These are phyloP conservation scores for Microsporum canis DNA, from an alignment of 2,329 filamentous ascomycete species.

Conservation along the genomic window DNA sequence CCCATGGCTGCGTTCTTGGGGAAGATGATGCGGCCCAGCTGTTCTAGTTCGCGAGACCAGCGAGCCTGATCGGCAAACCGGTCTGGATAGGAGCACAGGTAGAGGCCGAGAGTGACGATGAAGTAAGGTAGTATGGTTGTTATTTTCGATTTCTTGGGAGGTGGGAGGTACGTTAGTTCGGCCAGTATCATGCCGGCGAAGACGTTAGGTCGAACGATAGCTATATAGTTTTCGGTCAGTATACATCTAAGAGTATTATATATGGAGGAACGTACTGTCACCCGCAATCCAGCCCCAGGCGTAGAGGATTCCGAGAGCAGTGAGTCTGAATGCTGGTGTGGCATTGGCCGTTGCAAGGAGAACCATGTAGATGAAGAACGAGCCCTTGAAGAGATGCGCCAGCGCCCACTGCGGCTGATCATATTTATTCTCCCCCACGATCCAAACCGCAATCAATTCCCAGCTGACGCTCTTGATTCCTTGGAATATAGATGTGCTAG, in stretches of 20 bases:
- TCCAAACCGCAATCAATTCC: constrained; percentile 44
- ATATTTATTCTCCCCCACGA: constrained; percentile 40
- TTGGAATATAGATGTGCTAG: constrained; percentile 29
- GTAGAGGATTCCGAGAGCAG: constrained; percentile 37
- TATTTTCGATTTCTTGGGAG: constrained; percentile 36
- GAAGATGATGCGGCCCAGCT: constrained; percentile 17
- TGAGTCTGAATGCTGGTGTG: constrained; percentile 40
- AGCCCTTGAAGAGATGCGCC: constrained; percentile 44
- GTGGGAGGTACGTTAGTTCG: constrained; percentile 43
- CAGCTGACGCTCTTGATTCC: constrained; percentile 37
- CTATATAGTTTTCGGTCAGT: constrained; percentile 17
- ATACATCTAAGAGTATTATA: neutral
- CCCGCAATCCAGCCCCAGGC: constrained; percentile 34
- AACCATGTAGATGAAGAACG: constrained; percentile 45
- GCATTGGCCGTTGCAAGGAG: constrained; percentile 43
- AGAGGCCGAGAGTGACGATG: constrained; percentile 43
- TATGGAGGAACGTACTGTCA: constrained; percentile 20
- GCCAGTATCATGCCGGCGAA: constrained; percentile 52
- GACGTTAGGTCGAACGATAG: constrained; percentile 47
- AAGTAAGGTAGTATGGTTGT: constrained; percentile 38
- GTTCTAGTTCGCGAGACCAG: constrained; percentile 38
- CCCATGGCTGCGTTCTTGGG: constrained; percentile 37
- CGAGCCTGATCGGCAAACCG: constrained; percentile 41
- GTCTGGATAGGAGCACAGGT: constrained; percentile 51
- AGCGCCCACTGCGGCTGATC: constrained; percentile 51